Base-by-base conservation (phyloP, 768 basidiomycete genomes). In the Clathrus columnatus region DNA sequence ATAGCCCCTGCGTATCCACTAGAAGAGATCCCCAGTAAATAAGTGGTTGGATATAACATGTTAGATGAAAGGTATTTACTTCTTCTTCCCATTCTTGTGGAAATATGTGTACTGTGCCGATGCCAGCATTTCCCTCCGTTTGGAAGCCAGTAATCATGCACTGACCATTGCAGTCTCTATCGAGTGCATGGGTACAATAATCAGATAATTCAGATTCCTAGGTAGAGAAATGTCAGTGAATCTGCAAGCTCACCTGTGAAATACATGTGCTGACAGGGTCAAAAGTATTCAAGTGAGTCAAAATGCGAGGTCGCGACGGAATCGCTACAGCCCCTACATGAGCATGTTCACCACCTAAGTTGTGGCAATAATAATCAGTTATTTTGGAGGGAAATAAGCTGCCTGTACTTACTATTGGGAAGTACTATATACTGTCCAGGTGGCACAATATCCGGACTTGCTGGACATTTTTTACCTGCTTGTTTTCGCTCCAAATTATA, bases 81-180 rank as follows among this genome's bases (percentile, higher is more conserved):
- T 67, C 63, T 17, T 10, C 30, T 16, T 64, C 67, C 46, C 65
- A 62, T 11, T 57, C 61, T 5, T 58, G 61, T 11, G 67, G 67
- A 60, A 65, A 67, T 58, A 68, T 49, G 27, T 44, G 56, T 11
- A 23, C 49, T 14, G 18, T 23, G 29, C 10, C 26, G 49, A 50
- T 6, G 49, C 49, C 7, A 46, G 7, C n/a, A 11, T 46, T 7
- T 46, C 7, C 11, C 18, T 46, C 7, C n/a, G 24, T 20, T 46
- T 20, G 24, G 11, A 46, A n/a, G 45, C 18, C 24, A 32, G 30
- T 32, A 16, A 32, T 32, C 30, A 32, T 7, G 30, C 30, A 32
- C 16, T 32, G 7, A 16, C 30, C 30, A 32, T 32, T n/a, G n/a
- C n/a, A n/a, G n/a, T n/a, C 30, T 32, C 30, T 32, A 16, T 7